Percentiles rank a stretch among this genome's conserved stretches.
These are phyloP conservation scores for Hemisphaericaspora lyxosophila DNA, from an alignment of 1,139 yeast species.

Conservation along the genomic window DNA sequence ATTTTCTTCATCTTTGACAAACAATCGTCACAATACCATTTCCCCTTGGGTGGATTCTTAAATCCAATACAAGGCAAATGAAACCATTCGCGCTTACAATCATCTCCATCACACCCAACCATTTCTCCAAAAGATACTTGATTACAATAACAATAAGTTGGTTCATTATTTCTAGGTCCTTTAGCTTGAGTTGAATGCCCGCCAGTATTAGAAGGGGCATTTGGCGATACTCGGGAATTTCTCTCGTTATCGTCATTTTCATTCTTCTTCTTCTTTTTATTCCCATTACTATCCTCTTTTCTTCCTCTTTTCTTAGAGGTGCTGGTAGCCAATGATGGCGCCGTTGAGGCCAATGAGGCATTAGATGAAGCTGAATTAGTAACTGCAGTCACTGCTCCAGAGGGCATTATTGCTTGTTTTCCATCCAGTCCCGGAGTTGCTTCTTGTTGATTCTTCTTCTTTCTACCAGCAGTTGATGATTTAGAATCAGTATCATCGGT, in stretches of 20 bases:
- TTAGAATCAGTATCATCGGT: slow-evolving; percentile 7
- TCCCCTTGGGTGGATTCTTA: slow-evolving; percentile 88
- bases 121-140: slow-evolving; percentile 97
- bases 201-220: slow-evolving; percentile 3
- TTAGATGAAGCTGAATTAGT: slow-evolving; percentile 5
- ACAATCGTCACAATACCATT: slow-evolving; percentile 97
- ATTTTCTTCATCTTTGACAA: slow-evolving; percentile 38
- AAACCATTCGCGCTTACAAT: slow-evolving; percentile 95
- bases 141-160: slow-evolving; percentile 92
- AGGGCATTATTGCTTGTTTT: background rate
- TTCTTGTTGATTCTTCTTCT: slow-evolving; percentile 27
- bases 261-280: slow-evolving; percentile 7
- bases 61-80: slow-evolving; percentile 95
- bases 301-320: slow-evolving; percentile 9
- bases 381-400: background rate
- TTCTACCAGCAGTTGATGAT: slow-evolving; percentile 16
- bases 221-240: slow-evolving; percentile 1
- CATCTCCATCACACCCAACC: slow-evolving; percentile 98
- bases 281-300: slow-evolving; percentile 4
- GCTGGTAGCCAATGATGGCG: slow-evolving; percentile 3
- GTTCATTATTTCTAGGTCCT: slow-evolving; percentile 47
- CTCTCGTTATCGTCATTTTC: slow-evolving; percentile 6
- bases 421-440: slow-evolving; percentile 9
- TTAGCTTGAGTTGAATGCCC: background rate
- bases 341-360: slow-evolving; percentile 2